Evolutionary conservation across 768 basidiomycete species (phyloP).

Genomic region (Mycena venus): DNA sequence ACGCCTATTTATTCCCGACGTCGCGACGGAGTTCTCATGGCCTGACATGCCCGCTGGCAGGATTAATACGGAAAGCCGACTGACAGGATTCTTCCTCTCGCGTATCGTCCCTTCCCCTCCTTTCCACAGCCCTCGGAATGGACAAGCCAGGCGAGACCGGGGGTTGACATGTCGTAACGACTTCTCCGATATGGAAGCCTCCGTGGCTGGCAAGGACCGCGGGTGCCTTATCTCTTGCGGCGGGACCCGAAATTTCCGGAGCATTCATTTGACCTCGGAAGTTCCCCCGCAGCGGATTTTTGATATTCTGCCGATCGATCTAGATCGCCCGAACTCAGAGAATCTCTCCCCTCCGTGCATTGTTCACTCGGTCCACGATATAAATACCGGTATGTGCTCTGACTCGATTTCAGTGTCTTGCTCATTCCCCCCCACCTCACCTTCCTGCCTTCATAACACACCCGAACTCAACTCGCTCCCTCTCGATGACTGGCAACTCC

Average conservation of each 20-base stretch:
- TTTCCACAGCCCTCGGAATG: background rate
- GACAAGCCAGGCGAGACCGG: background rate
- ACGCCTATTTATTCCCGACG: background rate
- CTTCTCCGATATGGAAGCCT: conserved; percentile 28
- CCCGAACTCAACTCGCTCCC: background rate
- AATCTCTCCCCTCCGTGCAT: background rate
- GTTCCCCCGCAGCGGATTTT: too few relatives aligned
- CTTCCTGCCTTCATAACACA: background rate
- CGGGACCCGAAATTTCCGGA: background rate
- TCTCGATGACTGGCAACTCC: background rate
- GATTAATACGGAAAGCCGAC: background rate
- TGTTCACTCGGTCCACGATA: background rate
- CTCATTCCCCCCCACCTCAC: background rate
- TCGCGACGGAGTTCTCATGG: background rate
- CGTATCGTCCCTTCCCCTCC: background rate
- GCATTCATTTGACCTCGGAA: too few relatives aligned
- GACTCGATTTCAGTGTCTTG: background rate
- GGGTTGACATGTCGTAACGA: background rate
- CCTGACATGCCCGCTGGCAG: background rate
- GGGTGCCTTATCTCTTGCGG: background rate
- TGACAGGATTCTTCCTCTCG: background rate
- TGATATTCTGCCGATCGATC: background rate
- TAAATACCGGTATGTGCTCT: background rate
- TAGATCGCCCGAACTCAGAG: background rate
- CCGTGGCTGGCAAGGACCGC: background rate